These are phyloP conservation scores for Lachnellula subtilissima DNA, from an alignment of 2,329 filamentous ascomycete genomes.

Conservation along the genomic window DNA sequence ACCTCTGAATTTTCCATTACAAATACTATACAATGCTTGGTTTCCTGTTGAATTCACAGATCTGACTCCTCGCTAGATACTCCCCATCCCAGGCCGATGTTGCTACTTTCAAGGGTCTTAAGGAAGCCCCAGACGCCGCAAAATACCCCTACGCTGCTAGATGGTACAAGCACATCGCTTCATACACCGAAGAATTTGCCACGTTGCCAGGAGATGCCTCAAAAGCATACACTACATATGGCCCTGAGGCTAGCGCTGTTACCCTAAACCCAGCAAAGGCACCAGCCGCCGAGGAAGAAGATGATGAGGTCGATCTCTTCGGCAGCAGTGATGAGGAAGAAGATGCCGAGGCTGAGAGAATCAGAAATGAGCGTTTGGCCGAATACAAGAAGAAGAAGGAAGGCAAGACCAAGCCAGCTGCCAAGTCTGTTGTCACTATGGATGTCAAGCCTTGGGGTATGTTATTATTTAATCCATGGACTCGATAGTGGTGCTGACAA, in stretches of 20 bases:
- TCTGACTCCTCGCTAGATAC: constrained; percentile 34
- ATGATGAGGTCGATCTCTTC: constrained; percentile 90
- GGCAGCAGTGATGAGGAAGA: constrained; percentile 92
- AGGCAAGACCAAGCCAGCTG: constrained; percentile 81
- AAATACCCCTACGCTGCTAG: constrained; percentile 93
- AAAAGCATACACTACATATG: constrained; percentile 85
- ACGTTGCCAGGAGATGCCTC: constrained; percentile 86
- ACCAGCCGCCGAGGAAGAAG: constrained; percentile 65
- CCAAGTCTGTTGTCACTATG: constrained; percentile 93
- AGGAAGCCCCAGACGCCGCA: constrained; percentile 65
- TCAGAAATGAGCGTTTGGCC: constrained; percentile 84
- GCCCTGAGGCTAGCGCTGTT: constrained; percentile 73
- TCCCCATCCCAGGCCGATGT: constrained; percentile 90
- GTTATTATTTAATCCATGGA: constrained; percentile 33
- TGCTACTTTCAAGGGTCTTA: constrained; percentile 87
- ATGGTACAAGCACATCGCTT: constrained; percentile 98
- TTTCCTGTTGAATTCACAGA: constrained; percentile 9
- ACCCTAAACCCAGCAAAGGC: constrained; percentile 84
- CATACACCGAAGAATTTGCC: constrained; percentile 88
- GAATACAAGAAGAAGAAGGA: constrained; percentile 98
- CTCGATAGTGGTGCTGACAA: constrained; percentile 18
- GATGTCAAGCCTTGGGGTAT: constrained; percentile 99
- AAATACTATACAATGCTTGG: constrained; percentile 13
- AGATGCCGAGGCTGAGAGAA: constrained; percentile 75
- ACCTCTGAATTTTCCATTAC: constrained; percentile 57